Base-by-base conservation (phyloP, 345 rosid genomes). In the Boechera stricta region DNA sequence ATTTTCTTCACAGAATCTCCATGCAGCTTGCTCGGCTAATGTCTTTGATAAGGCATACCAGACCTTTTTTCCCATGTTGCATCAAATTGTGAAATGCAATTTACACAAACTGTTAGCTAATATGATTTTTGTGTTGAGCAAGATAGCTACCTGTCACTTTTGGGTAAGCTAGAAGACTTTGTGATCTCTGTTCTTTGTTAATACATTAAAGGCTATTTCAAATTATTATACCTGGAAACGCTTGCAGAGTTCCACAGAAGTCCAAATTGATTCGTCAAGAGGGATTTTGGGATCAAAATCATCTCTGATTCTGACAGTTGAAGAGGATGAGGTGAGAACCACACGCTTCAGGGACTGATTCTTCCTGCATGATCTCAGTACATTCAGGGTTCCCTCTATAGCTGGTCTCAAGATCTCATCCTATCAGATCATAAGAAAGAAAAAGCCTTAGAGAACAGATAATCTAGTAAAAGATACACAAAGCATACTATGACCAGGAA, bases 231-330 rank as follows among this genome's bases (percentile, higher is more conserved):
- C 97, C 90, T 90, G 84, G 21, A 83, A 84, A 36, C 76, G 85
- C 79, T 90, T 83, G 60, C 98, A 94, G 61, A 89, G 87, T 57
- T 92, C 88, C 5, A 83, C 44, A 63, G 92, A 92, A 82, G 89
- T 90, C 97, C 98, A 94, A 72, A 88, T 83, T 4, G 97, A 89
- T 83, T 94, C 97, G n/a, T 92, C 91, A 12, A 90, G 78, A 70
- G 93, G 91, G 31, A 82, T 75, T 18, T 79, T 79, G 33, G 90
- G 84, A 77, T 90, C 88, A 42, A 90, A 77, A 78, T 89, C 91
- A 67, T 85, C 87, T 82, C 91, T 87, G 70, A 69, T 85, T 66
- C 98, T 83, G 75, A 85, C 79, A 3, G 97, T 80, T 32, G 97
- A 88, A 39, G 98, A 94, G 32, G 98, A 94, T 0, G 97, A 94